phyloP scores from a whole-genome alignment of 2,329 filamentous ascomycete species.

The Amesomyces nigricolor region DNA sequence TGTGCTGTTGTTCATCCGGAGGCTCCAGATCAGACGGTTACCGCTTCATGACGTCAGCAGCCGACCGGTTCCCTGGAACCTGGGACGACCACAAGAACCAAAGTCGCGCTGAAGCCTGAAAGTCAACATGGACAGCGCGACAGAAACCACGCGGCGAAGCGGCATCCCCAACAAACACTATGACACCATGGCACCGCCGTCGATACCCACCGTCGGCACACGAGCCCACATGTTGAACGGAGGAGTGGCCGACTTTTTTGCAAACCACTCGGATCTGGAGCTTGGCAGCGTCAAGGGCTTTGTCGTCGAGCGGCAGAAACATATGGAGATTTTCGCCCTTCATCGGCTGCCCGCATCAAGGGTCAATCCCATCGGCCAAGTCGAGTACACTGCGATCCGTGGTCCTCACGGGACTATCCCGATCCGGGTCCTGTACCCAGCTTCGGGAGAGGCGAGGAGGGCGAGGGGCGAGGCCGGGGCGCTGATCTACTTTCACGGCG shows the following conservation, averaged over 20 bases:
- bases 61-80: too few species aligned
- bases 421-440: slow-evolving; percentile 13
- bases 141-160: too few species aligned
- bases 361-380: slow-evolving; percentile 9
- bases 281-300: slow-evolving; percentile 13
- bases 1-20: too few species aligned
- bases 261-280: slow-evolving; percentile 13
- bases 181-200: not conserved
- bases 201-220: slow-evolving; percentile 5
- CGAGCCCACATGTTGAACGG: slow-evolving; percentile 10
- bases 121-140: too few species aligned
- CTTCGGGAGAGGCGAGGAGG: not conserved
- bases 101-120: too few species aligned
- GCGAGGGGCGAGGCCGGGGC: slow-evolving; percentile 7
- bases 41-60: too few species aligned
- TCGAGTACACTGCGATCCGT: slow-evolving; percentile 17
- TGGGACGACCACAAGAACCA: too few species aligned
- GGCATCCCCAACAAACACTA: too few species aligned
- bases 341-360: slow-evolving; percentile 5
- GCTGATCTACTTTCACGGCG: slow-evolving; percentile 17
- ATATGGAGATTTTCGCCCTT: slow-evolving; percentile 13
- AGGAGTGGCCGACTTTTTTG: slow-evolving; percentile 12
- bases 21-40: too few species aligned
- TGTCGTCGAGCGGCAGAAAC: slow-evolving; percentile 7
- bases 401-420: slow-evolving; percentile 18